Evolutionary conservation across 805 yeast genomes (phyloP), one percentile per base, ranked within the genome.

Genomic region (Candida chauliodis): DNA sequence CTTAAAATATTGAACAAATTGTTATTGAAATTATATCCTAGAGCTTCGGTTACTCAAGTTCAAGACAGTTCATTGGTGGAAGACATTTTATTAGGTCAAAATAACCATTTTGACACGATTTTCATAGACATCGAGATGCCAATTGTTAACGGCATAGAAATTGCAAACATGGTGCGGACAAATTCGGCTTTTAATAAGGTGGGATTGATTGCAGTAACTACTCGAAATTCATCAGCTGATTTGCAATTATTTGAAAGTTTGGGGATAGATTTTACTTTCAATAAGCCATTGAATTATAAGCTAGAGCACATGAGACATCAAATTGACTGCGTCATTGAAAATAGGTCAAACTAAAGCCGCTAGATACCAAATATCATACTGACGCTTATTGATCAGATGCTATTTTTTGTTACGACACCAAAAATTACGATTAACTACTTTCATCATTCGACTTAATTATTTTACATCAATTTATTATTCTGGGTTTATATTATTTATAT

Each of bases 51-150:
- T 8, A 51, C 50, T 9, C 53, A 55, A 23, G 47, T 59, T 8
- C 55, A 53, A 29, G 66, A 68, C 40, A 51, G 61, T 19, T 51
- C 63, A 1, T 46, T 50, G 28, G 63, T 66, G 8, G 38, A 53
- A 37, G 40, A 46, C 11, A 25, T 46, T 9, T 38, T 61, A 2
- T 32, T 42, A 10, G 14, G 9, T 3, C 22, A 25, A 26, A 31
- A 40, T 1, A 41, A 45, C 20, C 26, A 30, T 13, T 63, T 50
- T 36, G 66, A 66, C 40, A 47, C 61, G 22, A 52, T 66, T 6
- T 69, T 69, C 37, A 51, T 69, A 28, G 75, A 69, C 45, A 69
- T 69, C 22, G 75, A 69, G 42, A 69, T 69, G 75, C 75, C 75
- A 4, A 49, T 46, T 9, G 52, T 69, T 14, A 50, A 62, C 14